Percentiles rank a stretch among this genome's conserved stretches.
These are phyloP conservation scores for Amanita jacksonii DNA, from an alignment of 768 basidiomycete species.

Conservation along the genomic window DNA sequence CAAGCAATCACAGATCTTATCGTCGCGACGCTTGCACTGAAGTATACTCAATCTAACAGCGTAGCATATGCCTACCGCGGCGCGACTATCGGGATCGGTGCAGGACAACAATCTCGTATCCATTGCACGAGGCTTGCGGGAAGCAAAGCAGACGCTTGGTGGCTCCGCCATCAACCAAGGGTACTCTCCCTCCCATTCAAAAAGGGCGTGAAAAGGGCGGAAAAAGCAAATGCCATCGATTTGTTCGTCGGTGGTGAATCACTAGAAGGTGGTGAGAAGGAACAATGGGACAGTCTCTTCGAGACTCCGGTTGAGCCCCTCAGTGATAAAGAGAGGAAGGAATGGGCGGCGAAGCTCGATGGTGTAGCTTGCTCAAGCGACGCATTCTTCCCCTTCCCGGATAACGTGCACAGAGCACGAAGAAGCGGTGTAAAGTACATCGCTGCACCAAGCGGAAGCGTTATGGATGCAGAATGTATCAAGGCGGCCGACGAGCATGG, in stretches of 20 bases:
- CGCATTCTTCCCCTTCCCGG: conserved; percentile 99
- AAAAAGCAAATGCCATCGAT: conserved; percentile 98
- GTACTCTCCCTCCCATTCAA: conserved; percentile 93
- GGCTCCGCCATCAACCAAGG: conserved; percentile 94
- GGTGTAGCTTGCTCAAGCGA: conserved; percentile 92
- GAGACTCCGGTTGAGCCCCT: conserved; percentile 60
- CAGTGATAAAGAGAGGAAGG: conserved; percentile 57
- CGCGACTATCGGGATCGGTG: conserved; percentile 90
- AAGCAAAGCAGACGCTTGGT: conserved; percentile 98
- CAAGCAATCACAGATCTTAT: conserved; percentile 84
- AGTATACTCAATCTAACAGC: conserved; percentile 99
- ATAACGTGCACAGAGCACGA: conserved; percentile 90
- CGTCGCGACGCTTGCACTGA: conserved; percentile 92
- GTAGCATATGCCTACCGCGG: conserved; percentile 93
- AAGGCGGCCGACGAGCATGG: conserved; percentile 91
- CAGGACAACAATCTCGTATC: conserved; percentile 97
- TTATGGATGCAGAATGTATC: conserved; percentile 96
- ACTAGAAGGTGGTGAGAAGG: conserved; percentile 81
- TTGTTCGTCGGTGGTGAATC: conserved; percentile 87
- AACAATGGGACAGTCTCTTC: conserved; percentile 87
- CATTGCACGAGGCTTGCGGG: conserved; percentile 99
- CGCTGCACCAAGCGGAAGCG: conserved; percentile 86
- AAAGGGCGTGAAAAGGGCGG: conserved; percentile 93
- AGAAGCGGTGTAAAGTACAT: conserved; percentile 91
- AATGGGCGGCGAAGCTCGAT: conserved; percentile 66